Evolutionary conservation across 31 red algal species (phyloP), one percentile per base, ranked within the genome.

Genomic region (Odonthalia washingtoniensis): DNA sequence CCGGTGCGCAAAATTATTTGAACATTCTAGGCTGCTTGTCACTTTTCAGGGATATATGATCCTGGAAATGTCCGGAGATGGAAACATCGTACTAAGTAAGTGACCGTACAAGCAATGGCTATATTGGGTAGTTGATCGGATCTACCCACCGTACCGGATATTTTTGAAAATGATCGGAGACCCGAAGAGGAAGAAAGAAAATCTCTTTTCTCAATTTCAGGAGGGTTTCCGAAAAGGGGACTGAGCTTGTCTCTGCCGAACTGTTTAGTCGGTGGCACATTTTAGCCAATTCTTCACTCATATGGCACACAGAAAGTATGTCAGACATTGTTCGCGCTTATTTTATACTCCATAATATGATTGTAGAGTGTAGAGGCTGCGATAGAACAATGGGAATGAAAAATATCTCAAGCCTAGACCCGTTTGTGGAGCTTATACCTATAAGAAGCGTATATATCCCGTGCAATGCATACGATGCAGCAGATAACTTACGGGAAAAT

Each of bases 121-220:
- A 31, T 84, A 84, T 35, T 84, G 30, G 5, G 65, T 72, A 18
- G 3, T 84, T 14, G 39, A 65, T 6, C 52, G 81, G 5, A 84
- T 84, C 28, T 84, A 84, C 67, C 81, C 66, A 6, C 28, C 3
- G 5, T 68, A 36, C 36, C 61, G 79, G 12, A 68, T 82, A 3
- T 68, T 82, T 67, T 21, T 57, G 12, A 57, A 57, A 21, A 57
- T 21, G 9, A 57, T 57, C 21, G 9, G 21, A 14, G 12, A 57
- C 21, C 49, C 9, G 9, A 57, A 21, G 9, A 57, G 12, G 49
- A 57, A 57, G 49, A 57, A 57, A 14, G n/a, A 57, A 21, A 57
- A 57, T 9, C 9, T 9, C 12, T 57, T 57, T 57, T 9, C 49
- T 21, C 49, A 57, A 14, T 9, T 21, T 9, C 49, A 57, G 21